Conservation (phyloP, 352 stramenopile species). For the Elongisporangium prolatum region DNA sequence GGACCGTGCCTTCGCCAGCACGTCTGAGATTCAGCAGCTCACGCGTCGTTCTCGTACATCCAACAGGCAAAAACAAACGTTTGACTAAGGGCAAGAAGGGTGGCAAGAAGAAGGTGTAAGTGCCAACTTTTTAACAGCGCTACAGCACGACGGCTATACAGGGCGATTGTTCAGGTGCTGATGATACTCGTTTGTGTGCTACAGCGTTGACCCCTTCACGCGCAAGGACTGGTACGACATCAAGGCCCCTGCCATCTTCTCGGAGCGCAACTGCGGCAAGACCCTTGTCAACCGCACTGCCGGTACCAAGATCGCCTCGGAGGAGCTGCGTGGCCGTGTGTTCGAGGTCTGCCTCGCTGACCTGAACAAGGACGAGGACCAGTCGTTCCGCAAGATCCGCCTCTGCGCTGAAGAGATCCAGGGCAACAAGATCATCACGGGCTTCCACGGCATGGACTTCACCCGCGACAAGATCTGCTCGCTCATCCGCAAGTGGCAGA, state of each 20-base stretch:
- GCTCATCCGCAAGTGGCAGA: constrained; percentile 99
- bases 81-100: constrained; percentile 91
- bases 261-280: constrained; percentile 96
- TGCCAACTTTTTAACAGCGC: constrained; percentile 6
- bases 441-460: constrained; percentile 92
- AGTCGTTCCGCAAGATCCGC: constrained; percentile 98
- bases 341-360: constrained; percentile 99
- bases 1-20: not conserved
- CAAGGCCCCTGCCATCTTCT: constrained; percentile 98
- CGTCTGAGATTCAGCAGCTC: not conserved
- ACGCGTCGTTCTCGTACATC: constrained; percentile 5
- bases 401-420: constrained; percentile 98
- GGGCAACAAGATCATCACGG: constrained; percentile 81
- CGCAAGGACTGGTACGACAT: constrained; percentile 98
- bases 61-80: constrained; percentile 88
- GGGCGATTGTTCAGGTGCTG: constrained; percentile 1
- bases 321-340: constrained; percentile 97
- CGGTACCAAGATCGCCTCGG: constrained; percentile 96
- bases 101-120: constrained; percentile 91
- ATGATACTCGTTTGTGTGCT: constrained; percentile 9
- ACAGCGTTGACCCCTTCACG: constrained; percentile 96
- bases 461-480: constrained; percentile 99
- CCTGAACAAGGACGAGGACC: constrained; percentile 98
- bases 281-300: constrained; percentile 98
- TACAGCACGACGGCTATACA: not conserved